A percentile compares a stretch with the other conserved stretches of the same genome.
Evolutionary conservation across 306 rosid species (phyloP).

Genomic region (Cajanus cajan): DNA sequence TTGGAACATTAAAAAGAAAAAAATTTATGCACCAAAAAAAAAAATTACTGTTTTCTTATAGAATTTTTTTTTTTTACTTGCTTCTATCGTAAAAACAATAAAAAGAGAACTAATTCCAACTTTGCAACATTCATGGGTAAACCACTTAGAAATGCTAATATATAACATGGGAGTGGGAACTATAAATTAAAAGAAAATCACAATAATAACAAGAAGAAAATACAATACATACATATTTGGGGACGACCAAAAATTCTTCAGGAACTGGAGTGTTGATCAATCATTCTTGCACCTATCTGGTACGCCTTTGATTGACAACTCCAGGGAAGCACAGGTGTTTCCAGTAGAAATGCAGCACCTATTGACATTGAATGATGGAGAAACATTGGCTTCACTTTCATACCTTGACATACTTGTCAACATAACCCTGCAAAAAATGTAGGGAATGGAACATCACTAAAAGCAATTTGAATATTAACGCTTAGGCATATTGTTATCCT

Average conservation of each 20-base stretch:
- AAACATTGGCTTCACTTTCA: constrained; percentile 29
- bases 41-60: constrained; percentile 1
- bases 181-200: constrained; percentile 21
- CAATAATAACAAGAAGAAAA: constrained; percentile 33
- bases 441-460: constrained; percentile 23
- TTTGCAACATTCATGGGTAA: constrained; percentile 1
- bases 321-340: constrained; percentile 20
- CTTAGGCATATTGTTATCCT: not conserved
- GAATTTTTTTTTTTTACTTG: not conserved
- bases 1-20: constrained; percentile 17
- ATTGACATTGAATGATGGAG: constrained; percentile 15
- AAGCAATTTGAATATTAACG: not conserved
- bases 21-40: not conserved
- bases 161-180: constrained; percentile 23
- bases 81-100: constrained; percentile 20
- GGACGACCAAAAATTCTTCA: constrained; percentile 32
- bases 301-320: constrained; percentile 14
- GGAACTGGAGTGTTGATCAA: constrained; percentile 30
- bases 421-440: constrained; percentile 69
- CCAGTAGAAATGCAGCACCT: constrained; percentile 27
- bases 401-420: constrained; percentile 74
- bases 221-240: constrained; percentile 42
- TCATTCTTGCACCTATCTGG: constrained; percentile 19
- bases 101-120: constrained; percentile 13
- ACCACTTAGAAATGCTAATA: constrained; percentile 25